Conservation (phyloP, 768 basidiomycete species). For the Mycena amicta region DNA sequence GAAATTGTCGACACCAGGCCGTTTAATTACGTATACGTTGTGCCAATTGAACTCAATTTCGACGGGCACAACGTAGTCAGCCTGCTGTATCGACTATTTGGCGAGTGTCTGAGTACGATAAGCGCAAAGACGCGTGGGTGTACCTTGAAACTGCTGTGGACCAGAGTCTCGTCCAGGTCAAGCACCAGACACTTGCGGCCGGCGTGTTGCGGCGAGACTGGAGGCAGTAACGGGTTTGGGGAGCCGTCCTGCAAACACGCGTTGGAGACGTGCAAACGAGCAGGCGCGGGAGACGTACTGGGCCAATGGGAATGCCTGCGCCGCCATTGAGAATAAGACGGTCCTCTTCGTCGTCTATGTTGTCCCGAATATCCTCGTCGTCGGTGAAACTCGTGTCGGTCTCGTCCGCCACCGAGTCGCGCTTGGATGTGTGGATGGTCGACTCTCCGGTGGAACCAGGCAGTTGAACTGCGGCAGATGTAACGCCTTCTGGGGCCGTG, state of each 20-base stretch:
- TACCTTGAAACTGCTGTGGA: constrained; percentile 89
- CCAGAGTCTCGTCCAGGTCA: constrained; percentile 85
- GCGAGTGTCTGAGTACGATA: not conserved
- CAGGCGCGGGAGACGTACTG: constrained; percentile 53
- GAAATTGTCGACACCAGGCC: constrained; percentile 98
- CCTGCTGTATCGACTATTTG: constrained; percentile 52
- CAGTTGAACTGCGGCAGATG: constrained; percentile 87
- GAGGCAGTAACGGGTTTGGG: constrained; percentile 73
- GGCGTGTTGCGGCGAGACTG: constrained; percentile 60
- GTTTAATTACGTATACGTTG: constrained; percentile 99
- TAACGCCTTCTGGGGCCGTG: constrained; percentile 61
- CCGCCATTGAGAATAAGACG: constrained; percentile 74
- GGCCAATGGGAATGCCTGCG: constrained; percentile 79
- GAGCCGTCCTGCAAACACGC: constrained; percentile 58
- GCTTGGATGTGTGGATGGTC: constrained; percentile 36
- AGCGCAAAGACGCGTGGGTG: constrained; percentile 7
- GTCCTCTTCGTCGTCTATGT: constrained; percentile 68
- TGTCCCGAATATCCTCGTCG: constrained; percentile 52
- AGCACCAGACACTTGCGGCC: constrained; percentile 85
- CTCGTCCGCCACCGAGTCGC: constrained; percentile 35
- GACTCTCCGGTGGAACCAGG: constrained; percentile 78
- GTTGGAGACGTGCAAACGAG: constrained; percentile 7
- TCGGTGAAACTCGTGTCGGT: constrained; percentile 51
- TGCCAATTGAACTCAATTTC: constrained; percentile 99
- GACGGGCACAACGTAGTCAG: constrained; percentile 98